These are phyloP conservation scores for Lactifluus hygrophoroides DNA, from an alignment of 768 basidiomycete genomes.

Conservation along the genomic window DNA sequence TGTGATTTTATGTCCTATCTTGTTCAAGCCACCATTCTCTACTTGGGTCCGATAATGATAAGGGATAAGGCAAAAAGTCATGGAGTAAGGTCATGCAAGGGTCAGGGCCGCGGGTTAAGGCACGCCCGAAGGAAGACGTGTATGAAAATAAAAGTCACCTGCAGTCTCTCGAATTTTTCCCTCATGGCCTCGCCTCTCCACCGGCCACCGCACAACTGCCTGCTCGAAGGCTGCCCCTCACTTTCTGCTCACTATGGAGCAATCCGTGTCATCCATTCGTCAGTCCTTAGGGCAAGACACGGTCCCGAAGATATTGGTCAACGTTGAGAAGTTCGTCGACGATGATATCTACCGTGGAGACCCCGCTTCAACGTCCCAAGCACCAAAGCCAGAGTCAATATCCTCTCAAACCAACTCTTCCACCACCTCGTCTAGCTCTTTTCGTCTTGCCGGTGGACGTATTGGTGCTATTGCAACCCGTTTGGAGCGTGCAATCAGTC, in stretches of 20 bases:
- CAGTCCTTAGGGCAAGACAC: not conserved
- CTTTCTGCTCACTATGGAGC: conserved; percentile 7
- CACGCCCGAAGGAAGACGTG: not conserved
- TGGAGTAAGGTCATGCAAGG: too few species aligned
- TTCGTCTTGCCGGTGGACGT: conserved; percentile 25
- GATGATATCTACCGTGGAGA: conserved; percentile 58
- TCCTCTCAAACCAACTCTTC: conserved; percentile 28
- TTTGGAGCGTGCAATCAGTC: conserved; percentile 60
- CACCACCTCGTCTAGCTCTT: conserved; percentile 33
- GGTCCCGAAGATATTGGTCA: not conserved
- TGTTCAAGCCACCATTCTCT: not conserved
- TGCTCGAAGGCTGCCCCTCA: not conserved
- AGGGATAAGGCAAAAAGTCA: too few species aligned
- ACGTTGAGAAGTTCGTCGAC: conserved; percentile 23
- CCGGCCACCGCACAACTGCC: not conserved
- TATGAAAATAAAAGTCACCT: too few species aligned
- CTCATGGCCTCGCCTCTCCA: conserved; percentile 3
- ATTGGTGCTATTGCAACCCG: conserved; percentile 40
- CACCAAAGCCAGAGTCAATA: conserved; percentile 23
- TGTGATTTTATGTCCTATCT: conserved; percentile 4
- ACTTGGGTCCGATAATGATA: too few species aligned
- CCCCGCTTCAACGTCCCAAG: conserved; percentile 29
- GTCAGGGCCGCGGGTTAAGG: not conserved
- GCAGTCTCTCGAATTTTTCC: not conserved
- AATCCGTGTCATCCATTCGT: conserved; percentile 7